A percentile compares a stretch with the other conserved stretches of the same genome.
phyloP scores from a whole-genome alignment of 202 grass and related monocot genomes.

The Bolboschoenoplectus hybrid region DNA sequence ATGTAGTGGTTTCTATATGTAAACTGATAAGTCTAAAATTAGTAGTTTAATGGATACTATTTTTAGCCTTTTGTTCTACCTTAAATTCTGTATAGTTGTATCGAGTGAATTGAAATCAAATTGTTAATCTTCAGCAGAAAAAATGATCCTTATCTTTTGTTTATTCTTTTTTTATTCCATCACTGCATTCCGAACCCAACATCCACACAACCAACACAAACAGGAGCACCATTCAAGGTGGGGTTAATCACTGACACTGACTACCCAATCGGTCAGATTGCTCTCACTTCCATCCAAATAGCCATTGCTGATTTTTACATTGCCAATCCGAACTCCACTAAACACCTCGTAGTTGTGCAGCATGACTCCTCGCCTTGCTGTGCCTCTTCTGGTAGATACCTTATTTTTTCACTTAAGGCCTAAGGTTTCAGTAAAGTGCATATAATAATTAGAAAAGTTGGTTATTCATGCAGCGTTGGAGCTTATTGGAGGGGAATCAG shows the following conservation, averaged over 20 bases:
- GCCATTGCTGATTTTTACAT: conserved; percentile 41
- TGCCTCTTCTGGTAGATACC: conserved; percentile 28
- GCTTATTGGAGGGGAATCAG: conserved; percentile 44
- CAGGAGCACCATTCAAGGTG: conserved; percentile 3
- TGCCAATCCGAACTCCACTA: conserved; percentile 10
- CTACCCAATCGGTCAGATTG: conserved; percentile 3
- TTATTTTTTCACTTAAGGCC: neutral
- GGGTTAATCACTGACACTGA: conserved; percentile 42
- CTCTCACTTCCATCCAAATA: conserved; percentile 23
- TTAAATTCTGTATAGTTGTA: too few relatives aligned
- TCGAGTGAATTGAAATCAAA: too few relatives aligned
- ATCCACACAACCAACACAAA: conserved; percentile 3
- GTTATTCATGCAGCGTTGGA: conserved; percentile 44
- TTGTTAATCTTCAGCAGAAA: too few relatives aligned
- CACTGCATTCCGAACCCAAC: neutral
- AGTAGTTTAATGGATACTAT: too few relatives aligned
- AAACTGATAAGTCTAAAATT: too few relatives aligned
- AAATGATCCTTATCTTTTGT: too few relatives aligned
- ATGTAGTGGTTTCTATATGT: too few relatives aligned
- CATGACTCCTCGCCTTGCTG: conserved; percentile 26
- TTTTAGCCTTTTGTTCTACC: too few relatives aligned
- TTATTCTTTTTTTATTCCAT: too few relatives aligned
- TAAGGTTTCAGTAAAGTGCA: neutral
- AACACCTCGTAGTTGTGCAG: conserved; percentile 7
- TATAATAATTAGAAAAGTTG: neutral